These are phyloP conservation scores for Magnolia changhungtana DNA, from an alignment of 164 flowering plant species.

Conservation along the genomic window DNA sequence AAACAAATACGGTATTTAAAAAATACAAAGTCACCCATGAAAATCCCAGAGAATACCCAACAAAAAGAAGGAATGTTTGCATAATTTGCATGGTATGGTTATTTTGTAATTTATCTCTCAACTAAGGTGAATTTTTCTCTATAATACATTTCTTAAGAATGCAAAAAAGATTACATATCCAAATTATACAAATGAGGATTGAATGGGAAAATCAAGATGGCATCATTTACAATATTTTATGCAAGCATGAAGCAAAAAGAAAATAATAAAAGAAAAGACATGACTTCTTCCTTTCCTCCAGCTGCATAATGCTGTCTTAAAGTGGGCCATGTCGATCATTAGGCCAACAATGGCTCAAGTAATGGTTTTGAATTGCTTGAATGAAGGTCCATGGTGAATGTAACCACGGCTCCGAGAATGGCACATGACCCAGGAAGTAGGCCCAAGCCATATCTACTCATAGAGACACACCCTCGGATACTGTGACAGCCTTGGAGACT, in stretches of 20 bases:
- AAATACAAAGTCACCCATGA: neutral
- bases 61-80: neutral
- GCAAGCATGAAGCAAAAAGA: too few species aligned
- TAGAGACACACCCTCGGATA: constrained; percentile 28
- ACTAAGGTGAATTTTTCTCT: neutral
- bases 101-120: neutral
- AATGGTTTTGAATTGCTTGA: constrained; percentile 32
- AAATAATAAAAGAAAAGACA: neutral
- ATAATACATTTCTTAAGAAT: neutral
- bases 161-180: neutral
- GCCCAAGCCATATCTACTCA: constrained; percentile 73
- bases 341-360: constrained; percentile 58
- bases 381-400: constrained; percentile 61
- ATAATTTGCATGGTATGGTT: neutral
- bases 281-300: neutral
- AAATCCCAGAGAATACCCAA: too few species aligned
- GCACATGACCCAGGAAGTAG: constrained; percentile 79
- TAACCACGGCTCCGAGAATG: constrained; percentile 52
- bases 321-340: neutral
- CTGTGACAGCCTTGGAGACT: constrained; percentile 22
- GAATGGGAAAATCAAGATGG: neutral
- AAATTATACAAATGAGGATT: too few species aligned
- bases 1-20: neutral
- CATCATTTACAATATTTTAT: too few species aligned
- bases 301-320: neutral